Evolutionary conservation across 2,329 filamentous ascomycete genomes (phyloP).

Genomic region (Clonostachys rosea): DNA sequence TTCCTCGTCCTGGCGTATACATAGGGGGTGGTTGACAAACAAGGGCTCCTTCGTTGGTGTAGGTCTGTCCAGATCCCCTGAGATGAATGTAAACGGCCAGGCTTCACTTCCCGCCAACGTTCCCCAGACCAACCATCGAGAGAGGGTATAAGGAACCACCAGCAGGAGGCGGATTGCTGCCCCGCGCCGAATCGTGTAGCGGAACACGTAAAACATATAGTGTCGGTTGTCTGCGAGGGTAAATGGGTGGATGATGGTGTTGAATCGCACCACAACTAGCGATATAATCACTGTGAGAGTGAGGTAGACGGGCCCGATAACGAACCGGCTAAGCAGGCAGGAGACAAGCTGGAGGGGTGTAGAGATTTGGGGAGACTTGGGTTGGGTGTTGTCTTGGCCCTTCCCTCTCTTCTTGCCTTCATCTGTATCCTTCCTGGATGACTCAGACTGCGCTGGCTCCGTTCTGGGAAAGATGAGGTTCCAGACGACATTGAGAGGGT

Average conservation of each 20-base stretch:
- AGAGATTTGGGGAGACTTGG: neutral
- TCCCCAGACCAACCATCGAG: slow-evolving; percentile 64
- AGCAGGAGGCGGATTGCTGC: slow-evolving; percentile 61
- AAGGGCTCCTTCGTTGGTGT: neutral
- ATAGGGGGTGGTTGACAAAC: neutral
- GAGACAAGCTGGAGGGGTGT: slow-evolving; percentile 18
- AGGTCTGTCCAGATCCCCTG: neutral
- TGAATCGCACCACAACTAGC: slow-evolving; percentile 60
- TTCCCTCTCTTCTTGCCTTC: neutral
- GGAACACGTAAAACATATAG: slow-evolving; percentile 96
- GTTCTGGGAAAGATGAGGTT: neutral
- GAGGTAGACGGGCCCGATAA: slow-evolving; percentile 29
- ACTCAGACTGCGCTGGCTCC: neutral
- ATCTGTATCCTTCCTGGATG: neutral
- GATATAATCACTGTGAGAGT: slow-evolving; percentile 27
- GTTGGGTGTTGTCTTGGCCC: neutral
- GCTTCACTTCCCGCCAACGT: slow-evolving; percentile 44
- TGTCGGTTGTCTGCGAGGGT: slow-evolving; percentile 95
- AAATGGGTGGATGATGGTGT: slow-evolving; percentile 94
- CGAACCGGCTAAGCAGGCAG: neutral
- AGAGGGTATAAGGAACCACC: slow-evolving; percentile 65
- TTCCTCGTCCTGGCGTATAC: neutral
- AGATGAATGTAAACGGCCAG: neutral
- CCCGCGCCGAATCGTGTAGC: slow-evolving; percentile 69
- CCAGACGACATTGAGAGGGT: neutral